These are phyloP conservation scores for Auxenochlorella pyrenoidosa DNA, from an alignment of 139 green algal species.

Conservation along the genomic window DNA sequence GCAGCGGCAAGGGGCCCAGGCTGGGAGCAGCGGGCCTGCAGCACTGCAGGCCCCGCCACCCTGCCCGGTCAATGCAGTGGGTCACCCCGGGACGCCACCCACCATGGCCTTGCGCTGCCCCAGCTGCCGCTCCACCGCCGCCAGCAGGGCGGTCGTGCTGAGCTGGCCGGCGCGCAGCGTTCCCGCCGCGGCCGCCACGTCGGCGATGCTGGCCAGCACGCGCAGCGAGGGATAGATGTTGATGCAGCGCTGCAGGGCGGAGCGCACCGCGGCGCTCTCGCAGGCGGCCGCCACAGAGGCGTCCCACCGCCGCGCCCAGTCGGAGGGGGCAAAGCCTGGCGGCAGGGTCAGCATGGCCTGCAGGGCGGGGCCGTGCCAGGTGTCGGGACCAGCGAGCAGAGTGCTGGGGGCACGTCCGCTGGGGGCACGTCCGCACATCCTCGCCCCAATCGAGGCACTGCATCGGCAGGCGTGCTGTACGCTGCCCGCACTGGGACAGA, in stretches of 20 bases:
- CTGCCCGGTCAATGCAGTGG: neutral
- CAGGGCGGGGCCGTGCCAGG: neutral
- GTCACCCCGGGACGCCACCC: neutral
- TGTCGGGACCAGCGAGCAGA: neutral
- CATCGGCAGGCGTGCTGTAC: too few species aligned
- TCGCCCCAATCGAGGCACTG: neutral
- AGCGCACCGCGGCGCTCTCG: neutral
- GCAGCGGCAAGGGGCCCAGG: too few species aligned
- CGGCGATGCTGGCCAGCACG: conserved; percentile 42
- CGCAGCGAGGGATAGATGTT: conserved; percentile 31
- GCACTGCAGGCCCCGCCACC: too few species aligned
- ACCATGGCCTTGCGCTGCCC: conserved; percentile 14
- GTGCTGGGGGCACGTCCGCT: neutral
- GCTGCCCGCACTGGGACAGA: too few species aligned
- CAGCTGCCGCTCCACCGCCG: conserved; percentile 14
- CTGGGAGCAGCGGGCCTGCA: too few species aligned
- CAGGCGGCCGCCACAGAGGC: conserved; percentile 34
- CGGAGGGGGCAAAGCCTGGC: neutral
- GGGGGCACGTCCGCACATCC: neutral
- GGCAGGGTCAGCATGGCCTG: conserved; percentile 62
- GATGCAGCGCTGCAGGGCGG: conserved; percentile 33
- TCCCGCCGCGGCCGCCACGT: neutral
- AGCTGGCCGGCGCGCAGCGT: neutral
- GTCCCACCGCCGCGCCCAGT: conserved; percentile 39
- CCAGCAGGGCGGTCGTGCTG: neutral